These are phyloP conservation scores for Trametopsis cervina DNA, from an alignment of 768 basidiomycete genomes.

Conservation along the genomic window DNA sequence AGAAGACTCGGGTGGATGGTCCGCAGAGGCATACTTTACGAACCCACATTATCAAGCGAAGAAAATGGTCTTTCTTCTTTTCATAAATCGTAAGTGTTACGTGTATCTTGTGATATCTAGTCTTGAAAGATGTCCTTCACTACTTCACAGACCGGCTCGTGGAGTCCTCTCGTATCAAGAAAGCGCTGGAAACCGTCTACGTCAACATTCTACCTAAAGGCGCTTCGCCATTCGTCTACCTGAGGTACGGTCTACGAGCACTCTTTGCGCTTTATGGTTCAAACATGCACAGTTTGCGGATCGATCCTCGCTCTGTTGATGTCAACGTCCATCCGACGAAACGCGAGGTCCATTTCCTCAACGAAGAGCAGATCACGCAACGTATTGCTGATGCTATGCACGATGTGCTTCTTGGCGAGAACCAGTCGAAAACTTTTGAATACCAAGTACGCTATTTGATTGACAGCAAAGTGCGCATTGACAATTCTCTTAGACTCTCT, in stretches of 20 bases:
- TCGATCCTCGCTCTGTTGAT: constrained; percentile 85
- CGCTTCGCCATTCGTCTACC: constrained; percentile 83
- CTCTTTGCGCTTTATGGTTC: background rate
- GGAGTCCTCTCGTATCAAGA: constrained; percentile 81
- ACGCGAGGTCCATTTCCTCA: constrained; percentile 89
- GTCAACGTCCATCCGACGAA: constrained; percentile 99
- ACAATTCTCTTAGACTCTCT: constrained; percentile 39
- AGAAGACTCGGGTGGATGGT: constrained; percentile 49
- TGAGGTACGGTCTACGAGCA: constrained; percentile 63
- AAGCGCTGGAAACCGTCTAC: constrained; percentile 83
- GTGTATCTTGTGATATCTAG: background rate
- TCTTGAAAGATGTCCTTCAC: background rate
- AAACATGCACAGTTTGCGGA: constrained; percentile 56
- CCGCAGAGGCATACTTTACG: constrained; percentile 69
- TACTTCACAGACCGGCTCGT: constrained; percentile 75
- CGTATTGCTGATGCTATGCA: constrained; percentile 70
- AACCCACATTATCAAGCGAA: constrained; percentile 88
- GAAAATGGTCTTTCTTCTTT: constrained; percentile 77
- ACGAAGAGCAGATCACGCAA: constrained; percentile 83
- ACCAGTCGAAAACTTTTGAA: constrained; percentile 55
- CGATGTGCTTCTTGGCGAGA: constrained; percentile 50
- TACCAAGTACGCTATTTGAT: constrained; percentile 46
- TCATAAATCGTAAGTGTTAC: constrained; percentile 80
- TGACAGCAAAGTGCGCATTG: background rate
- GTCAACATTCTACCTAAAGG: constrained; percentile 84